Percentiles rank a stretch among this genome's conserved stretches.
Evolutionary conservation across 495 filamentous ascomycete genomes (phyloP).

Genomic region (Talaromyces liani): DNA sequence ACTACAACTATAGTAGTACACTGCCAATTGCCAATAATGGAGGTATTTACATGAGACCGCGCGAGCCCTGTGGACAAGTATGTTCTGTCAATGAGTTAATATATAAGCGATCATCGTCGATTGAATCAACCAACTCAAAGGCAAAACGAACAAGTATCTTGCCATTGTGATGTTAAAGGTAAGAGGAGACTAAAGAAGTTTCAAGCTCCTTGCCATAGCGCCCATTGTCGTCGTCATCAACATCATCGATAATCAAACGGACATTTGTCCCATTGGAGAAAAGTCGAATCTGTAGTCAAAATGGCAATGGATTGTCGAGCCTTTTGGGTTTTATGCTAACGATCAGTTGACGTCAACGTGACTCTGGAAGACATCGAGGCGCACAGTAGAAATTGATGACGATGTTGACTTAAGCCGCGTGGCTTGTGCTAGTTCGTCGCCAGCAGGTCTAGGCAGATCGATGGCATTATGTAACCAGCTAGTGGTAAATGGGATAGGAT

Average conservation of each 20-base stretch:
- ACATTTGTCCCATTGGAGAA: not conserved
- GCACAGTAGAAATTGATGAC: not conserved
- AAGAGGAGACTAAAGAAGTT: not conserved
- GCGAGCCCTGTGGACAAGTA: not conserved
- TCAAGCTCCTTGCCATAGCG: not conserved
- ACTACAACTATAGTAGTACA: too few relatives aligned
- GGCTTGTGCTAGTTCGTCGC: not conserved
- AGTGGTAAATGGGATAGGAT: not conserved
- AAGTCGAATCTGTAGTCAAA: not conserved
- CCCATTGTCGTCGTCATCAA: not conserved
- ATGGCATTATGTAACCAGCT: not conserved
- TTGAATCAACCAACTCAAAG: not conserved
- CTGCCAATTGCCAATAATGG: not conserved
- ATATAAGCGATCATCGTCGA: not conserved
- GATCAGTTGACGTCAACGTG: conserved; percentile 2
- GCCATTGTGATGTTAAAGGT: not conserved
- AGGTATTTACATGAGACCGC: not conserved
- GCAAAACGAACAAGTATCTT: not conserved
- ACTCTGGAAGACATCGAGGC: not conserved
- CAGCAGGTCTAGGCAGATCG: not conserved
- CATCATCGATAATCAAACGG: not conserved
- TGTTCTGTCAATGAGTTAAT: not conserved
- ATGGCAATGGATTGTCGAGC: not conserved
- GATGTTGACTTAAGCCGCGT: not conserved
- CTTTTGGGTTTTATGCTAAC: not conserved